Evolutionary conservation across 805 yeast genomes (phyloP).

Genomic region (Pichia deserticola): DNA sequence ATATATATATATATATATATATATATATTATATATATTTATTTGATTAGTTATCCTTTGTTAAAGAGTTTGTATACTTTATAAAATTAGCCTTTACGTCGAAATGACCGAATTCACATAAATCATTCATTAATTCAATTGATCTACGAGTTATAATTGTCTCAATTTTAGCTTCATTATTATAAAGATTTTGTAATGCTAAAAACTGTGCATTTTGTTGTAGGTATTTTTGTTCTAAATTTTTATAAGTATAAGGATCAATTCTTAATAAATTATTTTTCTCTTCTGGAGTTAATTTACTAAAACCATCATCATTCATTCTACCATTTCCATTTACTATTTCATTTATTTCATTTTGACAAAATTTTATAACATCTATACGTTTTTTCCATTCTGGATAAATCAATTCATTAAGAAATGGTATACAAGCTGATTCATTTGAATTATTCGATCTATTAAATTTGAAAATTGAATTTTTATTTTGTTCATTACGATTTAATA

Average conservation of each 20-base stretch:
- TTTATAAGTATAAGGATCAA: conserved; percentile 46
- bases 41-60: background rate
- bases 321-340: conserved; percentile 16
- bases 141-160: conserved; percentile 31
- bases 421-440: conserved; percentile 26
- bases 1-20: too few relatives aligned
- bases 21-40: too few relatives aligned
- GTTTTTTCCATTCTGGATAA: conserved; percentile 41
- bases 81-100: conserved; percentile 14
- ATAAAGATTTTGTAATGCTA: conserved; percentile 29
- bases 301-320: conserved; percentile 6
- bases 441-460: conserved; percentile 6
- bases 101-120: conserved; percentile 22
- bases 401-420: conserved; percentile 30
- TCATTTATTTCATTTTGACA: conserved; percentile 31
- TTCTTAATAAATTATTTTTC: conserved; percentile 23
- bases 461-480: conserved; percentile 16
- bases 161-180: conserved; percentile 37
- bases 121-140: conserved; percentile 29
- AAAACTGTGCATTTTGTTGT: conserved; percentile 22
- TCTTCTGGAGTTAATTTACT: conserved; percentile 15
- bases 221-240: conserved; percentile 29
- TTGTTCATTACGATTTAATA: conserved; percentile 26
- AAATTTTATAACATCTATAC: conserved; percentile 34
- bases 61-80: background rate